Evolutionary conservation across 306 rosid genomes (phyloP), one percentile per base, ranked within the genome.

Genomic region (Vigna nakashimae): DNA sequence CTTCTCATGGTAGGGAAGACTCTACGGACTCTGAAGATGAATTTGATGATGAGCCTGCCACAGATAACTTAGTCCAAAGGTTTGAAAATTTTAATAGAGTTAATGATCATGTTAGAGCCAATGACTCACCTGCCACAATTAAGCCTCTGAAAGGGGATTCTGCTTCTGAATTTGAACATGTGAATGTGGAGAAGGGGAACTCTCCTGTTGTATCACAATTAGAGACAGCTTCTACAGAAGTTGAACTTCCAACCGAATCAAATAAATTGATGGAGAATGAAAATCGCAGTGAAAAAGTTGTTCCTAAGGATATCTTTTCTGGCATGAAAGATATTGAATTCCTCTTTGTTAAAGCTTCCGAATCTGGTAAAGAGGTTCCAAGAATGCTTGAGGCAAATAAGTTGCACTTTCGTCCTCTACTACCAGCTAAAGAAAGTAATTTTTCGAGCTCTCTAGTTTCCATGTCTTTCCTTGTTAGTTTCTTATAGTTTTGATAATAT

Each of bases 311-410:
- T 73, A 86, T 94, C 72, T 85, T 87, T 84, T 84, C 91, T 66
- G 87, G 96, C 82, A 86, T 94, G 81, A 91, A 85, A 83, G 94
- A 91, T 26, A 81, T 94, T 74, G 98, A 94, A 71, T 9, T 14
- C 78, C 90, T 90, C 49, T 94, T 91, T 74, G 38, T 75, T 57
- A 86, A 82, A 84, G 97, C 98, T 63, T 89, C 93, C 8, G 96
- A 94, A 24, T 82, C 94, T 49, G 94, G 97, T 32, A 86, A 85
- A 91, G 98, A 90, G 83, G 90, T 93, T 84, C 98, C 96, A 22
- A 87, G 90, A 84, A 91, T 94, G 98, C 98, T 91, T 74, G 97
- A 90, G 81, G 97, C 98, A 70, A 91, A 93, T 82, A 91, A 91
- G 73, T 85, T 90, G 67, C 93, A 91, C 66, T 89, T 94, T 51